Evolutionary conservation across 768 basidiomycete genomes (phyloP).

Genomic region (Serendipita indica): DNA sequence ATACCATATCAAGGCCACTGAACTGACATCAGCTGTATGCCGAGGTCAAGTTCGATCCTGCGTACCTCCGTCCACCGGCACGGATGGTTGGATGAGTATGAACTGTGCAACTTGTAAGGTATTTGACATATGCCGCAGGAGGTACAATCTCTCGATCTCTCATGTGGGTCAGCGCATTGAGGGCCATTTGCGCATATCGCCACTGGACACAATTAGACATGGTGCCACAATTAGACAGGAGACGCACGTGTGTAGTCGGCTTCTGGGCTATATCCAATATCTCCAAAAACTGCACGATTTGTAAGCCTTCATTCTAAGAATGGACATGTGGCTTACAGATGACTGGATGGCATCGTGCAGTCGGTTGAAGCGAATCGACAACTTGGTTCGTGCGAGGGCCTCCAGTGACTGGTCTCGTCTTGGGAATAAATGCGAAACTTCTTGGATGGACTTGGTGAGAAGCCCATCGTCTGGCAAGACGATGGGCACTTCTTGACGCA

Average conservation of each 20-base stretch:
- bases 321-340: constrained; percentile 1
- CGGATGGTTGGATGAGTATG: constrained; percentile 61
- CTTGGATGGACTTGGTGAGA: constrained; percentile 30
- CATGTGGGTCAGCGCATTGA: constrained; percentile 43
- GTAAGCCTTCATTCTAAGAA: constrained; percentile 8
- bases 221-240: constrained; percentile 7
- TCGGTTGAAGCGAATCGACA: neutral
- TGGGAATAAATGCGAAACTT: constrained; percentile 17
- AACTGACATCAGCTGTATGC: constrained; percentile 2
- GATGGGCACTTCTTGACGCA: constrained; percentile 38
- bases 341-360: constrained; percentile 5
- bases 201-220: constrained; percentile 35
- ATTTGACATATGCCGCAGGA: constrained; percentile 37
- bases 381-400: constrained; percentile 20
- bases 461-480: constrained; percentile 30
- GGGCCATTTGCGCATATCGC: constrained; percentile 65
- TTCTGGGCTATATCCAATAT: constrained; percentile 46
- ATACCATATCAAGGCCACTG: constrained; percentile 53
- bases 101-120: constrained; percentile 50
- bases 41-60: neutral
- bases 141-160: constrained; percentile 47
- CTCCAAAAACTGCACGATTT: constrained; percentile 33
- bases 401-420: constrained; percentile 35
- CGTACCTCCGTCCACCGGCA: constrained; percentile 46
- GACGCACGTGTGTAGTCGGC: constrained; percentile 55